A percentile compares a stretch with the other conserved stretches of the same genome.
phyloP scores from a whole-genome alignment of 805 yeast species.

The Wickerhamia fluorescens region DNA sequence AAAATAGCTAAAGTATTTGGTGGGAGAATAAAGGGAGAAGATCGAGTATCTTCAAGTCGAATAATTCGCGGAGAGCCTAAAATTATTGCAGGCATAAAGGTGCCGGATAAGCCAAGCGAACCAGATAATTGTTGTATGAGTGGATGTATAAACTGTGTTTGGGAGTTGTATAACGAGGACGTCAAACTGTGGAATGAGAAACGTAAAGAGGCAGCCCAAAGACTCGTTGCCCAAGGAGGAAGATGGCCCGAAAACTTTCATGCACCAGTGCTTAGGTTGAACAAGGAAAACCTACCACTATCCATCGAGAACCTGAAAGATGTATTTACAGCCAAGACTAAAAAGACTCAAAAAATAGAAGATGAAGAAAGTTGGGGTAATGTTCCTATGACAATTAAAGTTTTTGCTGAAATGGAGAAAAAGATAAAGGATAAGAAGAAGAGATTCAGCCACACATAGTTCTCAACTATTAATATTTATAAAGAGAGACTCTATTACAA shows the following conservation, averaged over 20 bases:
- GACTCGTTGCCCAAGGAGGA: conserved; percentile 31
- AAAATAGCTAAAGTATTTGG: conserved; percentile 48
- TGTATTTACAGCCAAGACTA: conserved; percentile 5
- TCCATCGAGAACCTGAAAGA: conserved; percentile 22
- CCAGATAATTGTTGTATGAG: conserved; percentile 98
- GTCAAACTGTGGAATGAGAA: conserved; percentile 68
- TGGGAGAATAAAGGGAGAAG: conserved; percentile 48
- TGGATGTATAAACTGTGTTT: conserved; percentile 94
- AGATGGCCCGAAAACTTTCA: conserved; percentile 39
- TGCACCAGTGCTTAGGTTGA: conserved; percentile 29
- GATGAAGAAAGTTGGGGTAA: conserved; percentile 33
- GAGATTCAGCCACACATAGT: too few relatives aligned
- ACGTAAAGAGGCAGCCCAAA: conserved; percentile 50
- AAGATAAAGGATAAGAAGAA: conserved; percentile 39
- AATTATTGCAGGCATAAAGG: conserved; percentile 52
- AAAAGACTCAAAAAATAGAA: conserved; percentile 9
- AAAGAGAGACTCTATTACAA: too few relatives aligned
- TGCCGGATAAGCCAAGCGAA: conserved; percentile 78
- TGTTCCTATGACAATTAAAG: conserved; percentile 71
- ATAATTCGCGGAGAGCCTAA: conserved; percentile 29
- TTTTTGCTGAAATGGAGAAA: conserved; percentile 79
- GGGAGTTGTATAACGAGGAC: conserved; percentile 91
- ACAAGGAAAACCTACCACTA: conserved; percentile 27
- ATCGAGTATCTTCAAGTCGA: conserved; percentile 34
- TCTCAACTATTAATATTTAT: too few relatives aligned